phyloP scores from a whole-genome alignment of 257 asterid species.

The Datura wrightii region DNA sequence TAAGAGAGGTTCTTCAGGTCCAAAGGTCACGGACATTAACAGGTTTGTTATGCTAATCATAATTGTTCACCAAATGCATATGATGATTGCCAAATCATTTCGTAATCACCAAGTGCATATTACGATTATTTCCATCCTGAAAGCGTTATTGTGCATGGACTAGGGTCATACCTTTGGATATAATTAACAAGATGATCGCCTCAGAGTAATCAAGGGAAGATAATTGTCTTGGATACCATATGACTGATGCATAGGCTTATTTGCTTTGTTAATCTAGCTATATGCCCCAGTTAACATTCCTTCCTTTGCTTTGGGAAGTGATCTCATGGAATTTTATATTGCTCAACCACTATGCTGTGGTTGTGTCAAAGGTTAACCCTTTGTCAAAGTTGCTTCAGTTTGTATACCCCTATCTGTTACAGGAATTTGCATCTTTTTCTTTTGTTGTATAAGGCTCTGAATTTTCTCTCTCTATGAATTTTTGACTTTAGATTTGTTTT shows the following conservation, averaged over 20 bases:
- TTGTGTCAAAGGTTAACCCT: background rate
- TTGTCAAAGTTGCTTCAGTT: conserved; percentile 25
- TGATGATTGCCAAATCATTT: too few relatives aligned
- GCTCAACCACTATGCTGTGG: background rate
- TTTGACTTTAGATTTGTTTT: conserved; percentile 62
- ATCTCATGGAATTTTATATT: background rate
- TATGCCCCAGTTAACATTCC: background rate
- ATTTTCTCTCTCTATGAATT: conserved; percentile 31
- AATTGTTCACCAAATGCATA: background rate
- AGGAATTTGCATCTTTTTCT: background rate
- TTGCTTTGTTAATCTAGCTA: background rate
- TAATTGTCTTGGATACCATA: background rate
- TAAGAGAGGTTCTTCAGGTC: conserved; percentile 52
- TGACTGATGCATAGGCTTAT: background rate
- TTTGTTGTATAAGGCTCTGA: background rate
- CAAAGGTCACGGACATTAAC: conserved; percentile 61
- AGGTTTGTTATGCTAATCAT: conserved; percentile 48
- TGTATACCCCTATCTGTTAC: background rate
- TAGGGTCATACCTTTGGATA: background rate
- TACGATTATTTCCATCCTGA: background rate
- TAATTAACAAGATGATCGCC: background rate
- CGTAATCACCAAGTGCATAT: background rate
- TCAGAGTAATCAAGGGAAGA: background rate
- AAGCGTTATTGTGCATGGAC: background rate
- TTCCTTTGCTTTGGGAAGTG: background rate